A percentile compares a stretch with the other conserved stretches of the same genome.
phyloP scores from a whole-genome alignment of 306 rosid species.

The Albizia julibrissin region DNA sequence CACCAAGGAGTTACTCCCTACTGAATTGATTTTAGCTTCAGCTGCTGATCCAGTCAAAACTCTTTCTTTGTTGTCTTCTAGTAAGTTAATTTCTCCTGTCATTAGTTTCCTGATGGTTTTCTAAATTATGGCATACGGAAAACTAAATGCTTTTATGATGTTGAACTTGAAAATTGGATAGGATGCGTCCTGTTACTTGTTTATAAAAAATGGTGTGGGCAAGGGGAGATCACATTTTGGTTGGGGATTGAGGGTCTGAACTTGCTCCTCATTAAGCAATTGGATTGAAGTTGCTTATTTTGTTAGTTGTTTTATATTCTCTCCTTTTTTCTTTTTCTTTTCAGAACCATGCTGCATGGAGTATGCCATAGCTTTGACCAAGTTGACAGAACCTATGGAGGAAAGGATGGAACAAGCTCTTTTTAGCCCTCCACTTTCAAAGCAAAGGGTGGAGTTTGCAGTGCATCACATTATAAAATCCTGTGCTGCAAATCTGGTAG shows the following conservation, averaged over 20 bases:
- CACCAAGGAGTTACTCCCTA: constrained; percentile 46
- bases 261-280: background rate
- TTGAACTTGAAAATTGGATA: background rate
- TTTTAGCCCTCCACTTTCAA: constrained; percentile 95
- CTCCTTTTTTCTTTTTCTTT: background rate
- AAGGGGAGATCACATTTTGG: background rate
- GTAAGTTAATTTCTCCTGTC: constrained; percentile 64
- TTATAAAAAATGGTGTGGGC: background rate
- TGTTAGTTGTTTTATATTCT: constrained; percentile 14
- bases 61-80: constrained; percentile 59
- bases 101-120: constrained; percentile 4
- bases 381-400: constrained; percentile 83
- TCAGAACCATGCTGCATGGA: constrained; percentile 67
- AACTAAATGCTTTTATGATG: background rate
- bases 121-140: constrained; percentile 7
- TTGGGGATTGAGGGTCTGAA: constrained; percentile 7
- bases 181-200: background rate
- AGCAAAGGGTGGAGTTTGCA: constrained; percentile 96
- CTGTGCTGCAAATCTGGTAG: constrained; percentile 74
- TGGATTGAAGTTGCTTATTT: background rate
- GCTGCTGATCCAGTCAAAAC: constrained; percentile 55
- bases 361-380: constrained; percentile 58
- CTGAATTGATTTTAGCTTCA: constrained; percentile 75
- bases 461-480: constrained; percentile 72
- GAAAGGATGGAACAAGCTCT: constrained; percentile 97